phyloP scores from a whole-genome alignment of 2,329 filamentous ascomycete genomes.

The Didymella arachidicola region DNA sequence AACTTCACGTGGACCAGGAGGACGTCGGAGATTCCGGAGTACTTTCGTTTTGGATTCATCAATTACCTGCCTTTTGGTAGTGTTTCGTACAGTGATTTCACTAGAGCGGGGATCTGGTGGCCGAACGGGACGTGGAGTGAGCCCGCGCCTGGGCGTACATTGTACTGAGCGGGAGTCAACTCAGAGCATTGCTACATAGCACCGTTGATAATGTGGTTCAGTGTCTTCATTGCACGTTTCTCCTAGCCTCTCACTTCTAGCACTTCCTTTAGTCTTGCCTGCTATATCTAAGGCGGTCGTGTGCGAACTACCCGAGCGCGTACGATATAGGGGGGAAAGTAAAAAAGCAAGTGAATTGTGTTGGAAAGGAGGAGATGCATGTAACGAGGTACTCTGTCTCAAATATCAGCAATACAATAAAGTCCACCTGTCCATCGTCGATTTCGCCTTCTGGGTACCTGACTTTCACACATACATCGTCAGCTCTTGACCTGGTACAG shows the following conservation, averaged over 20 bases:
- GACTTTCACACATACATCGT: neutral
- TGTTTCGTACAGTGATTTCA: constrained; percentile 46
- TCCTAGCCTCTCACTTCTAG: neutral
- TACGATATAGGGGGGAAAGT: neutral
- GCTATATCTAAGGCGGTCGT: neutral
- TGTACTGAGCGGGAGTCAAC: constrained; percentile 6
- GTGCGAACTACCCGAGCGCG: neutral
- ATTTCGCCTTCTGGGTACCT: neutral
- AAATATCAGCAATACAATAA: neutral
- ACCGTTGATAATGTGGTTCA: neutral
- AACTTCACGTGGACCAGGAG: constrained; percentile 67
- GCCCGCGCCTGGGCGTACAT: constrained; percentile 12
- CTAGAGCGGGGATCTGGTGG: constrained; percentile 44
- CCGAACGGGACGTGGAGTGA: constrained; percentile 43
- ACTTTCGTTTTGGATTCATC: constrained; percentile 49
- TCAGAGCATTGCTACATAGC: too few species aligned
- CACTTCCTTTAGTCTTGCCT: neutral
- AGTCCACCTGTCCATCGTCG: too few species aligned
- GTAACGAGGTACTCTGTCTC: neutral
- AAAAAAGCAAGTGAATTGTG: neutral
- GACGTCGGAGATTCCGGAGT: constrained; percentile 37
- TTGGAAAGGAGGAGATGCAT: neutral
- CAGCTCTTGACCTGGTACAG: neutral
- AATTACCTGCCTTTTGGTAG: constrained; percentile 41
- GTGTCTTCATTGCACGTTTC: neutral